Percentiles rank a stretch among this genome's conserved stretches.
Evolutionary conservation across 2,329 filamentous ascomycete species (phyloP).

Genomic region (Colletotrichum orchidophilum): DNA sequence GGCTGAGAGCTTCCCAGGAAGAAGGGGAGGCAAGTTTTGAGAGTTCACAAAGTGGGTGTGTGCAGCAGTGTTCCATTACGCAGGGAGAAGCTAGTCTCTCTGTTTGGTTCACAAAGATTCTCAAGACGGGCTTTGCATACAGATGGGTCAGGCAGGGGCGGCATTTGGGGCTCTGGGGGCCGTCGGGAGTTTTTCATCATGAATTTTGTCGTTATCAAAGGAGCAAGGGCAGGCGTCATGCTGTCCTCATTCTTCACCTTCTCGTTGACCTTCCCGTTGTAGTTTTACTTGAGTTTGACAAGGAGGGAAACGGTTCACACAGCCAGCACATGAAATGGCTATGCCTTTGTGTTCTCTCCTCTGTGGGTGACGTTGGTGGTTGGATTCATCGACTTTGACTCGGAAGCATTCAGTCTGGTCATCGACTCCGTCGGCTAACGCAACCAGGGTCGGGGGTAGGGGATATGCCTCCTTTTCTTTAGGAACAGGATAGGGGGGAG

Average conservation of each 20-base stretch:
- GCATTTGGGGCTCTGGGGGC: conserved; percentile 7
- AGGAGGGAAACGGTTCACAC: neutral
- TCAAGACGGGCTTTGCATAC: conserved; percentile 11
- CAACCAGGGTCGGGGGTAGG: neutral
- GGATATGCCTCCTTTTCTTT: neutral
- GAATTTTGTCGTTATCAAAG: neutral
- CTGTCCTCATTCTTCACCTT: conserved; percentile 10
- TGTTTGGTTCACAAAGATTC: neutral
- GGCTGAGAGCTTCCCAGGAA: conserved; percentile 5
- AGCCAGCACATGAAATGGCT: neutral
- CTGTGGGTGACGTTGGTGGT: neutral
- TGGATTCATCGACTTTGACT: too few species aligned
- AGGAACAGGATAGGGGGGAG: neutral
- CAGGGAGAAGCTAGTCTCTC: neutral
- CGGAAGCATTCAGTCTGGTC: neutral
- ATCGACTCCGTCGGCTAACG: neutral
- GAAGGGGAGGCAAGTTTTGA: neutral
- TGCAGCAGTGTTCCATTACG: conserved; percentile 5
- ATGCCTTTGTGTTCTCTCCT: neutral
- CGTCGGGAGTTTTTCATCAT: conserved; percentile 22
- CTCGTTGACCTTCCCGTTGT: conserved; percentile 26
- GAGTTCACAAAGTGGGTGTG: neutral
- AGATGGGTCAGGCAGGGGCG: neutral
- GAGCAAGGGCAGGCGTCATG: neutral
- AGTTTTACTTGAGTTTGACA: conserved; percentile 11